Percentiles rank a stretch among this genome's conserved stretches.
Evolutionary conservation across 768 basidiomycete genomes (phyloP).

Genomic region (Termitomyces heimii): DNA sequence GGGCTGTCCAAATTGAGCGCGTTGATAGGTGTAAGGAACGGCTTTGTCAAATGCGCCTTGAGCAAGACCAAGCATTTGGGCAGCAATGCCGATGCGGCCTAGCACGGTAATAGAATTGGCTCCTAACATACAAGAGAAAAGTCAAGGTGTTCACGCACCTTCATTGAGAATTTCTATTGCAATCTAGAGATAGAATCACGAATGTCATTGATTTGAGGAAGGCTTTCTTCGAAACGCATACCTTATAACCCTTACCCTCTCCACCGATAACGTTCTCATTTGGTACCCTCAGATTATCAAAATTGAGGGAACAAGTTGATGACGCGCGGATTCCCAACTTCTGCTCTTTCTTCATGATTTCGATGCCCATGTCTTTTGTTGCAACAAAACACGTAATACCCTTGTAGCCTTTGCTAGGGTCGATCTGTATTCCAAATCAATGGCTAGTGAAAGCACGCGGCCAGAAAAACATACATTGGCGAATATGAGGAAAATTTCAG

Average conservation of each 20-base stretch:
- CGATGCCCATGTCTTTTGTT: constrained; percentile 93
- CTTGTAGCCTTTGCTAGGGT: constrained; percentile 94
- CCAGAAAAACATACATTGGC: constrained; percentile 62
- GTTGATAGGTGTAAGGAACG: constrained; percentile 92
- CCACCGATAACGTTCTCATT: constrained; percentile 89
- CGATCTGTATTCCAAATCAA: constrained; percentile 39
- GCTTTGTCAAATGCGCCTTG: constrained; percentile 96
- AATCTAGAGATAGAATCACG: constrained; percentile 37
- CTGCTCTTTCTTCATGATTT: constrained; percentile 98
- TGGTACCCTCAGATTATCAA: constrained; percentile 86
- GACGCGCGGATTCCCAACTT: constrained; percentile 96
- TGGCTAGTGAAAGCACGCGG: background rate
- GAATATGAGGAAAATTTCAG: constrained; percentile 89
- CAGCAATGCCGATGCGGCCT: constrained; percentile 89
- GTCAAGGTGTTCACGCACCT: constrained; percentile 33
- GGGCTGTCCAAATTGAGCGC: constrained; percentile 90
- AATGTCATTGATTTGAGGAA: background rate
- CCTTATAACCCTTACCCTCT: constrained; percentile 90
- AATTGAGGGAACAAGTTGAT: constrained; percentile 90
- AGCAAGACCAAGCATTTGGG: constrained; percentile 97
- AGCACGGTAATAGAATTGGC: background rate
- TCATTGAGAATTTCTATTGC: constrained; percentile 98
- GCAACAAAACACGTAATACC: constrained; percentile 98
- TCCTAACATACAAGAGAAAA: background rate
- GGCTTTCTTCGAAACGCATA: constrained; percentile 13